Evolutionary conservation across 805 yeast genomes (phyloP), one percentile per base, ranked within the genome.

Genomic region (Saccharomycopsis lassenensis): DNA sequence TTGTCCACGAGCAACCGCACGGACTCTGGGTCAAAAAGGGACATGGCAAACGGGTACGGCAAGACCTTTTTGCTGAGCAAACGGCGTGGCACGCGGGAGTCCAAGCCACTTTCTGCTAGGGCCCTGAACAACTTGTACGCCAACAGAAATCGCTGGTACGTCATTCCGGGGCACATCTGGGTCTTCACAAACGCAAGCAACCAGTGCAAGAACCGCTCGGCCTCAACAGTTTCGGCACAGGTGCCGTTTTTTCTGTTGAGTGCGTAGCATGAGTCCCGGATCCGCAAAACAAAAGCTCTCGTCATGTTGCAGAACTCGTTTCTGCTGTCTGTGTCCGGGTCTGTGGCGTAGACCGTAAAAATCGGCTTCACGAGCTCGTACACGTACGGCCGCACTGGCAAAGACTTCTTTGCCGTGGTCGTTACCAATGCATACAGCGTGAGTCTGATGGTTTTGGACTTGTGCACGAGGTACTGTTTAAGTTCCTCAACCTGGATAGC

Each of bases 261-360:
- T 0, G 75, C 68, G 51, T 78, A 74, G 1, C 78, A 56, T 0
- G 87, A 80, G 36, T 79, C 91, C 45, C 81, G 66, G 12, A 82
- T 55, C 46, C 95, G 62, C 20, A 65, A 54, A 8, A 84, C 50
- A 44, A 86, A 76, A 38, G 67, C 72, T 37, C 77, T 67, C 39
- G 86, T 55, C 12, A 71, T 49, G 2, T 89, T 74, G 19, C 64
- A 62, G 35, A 82, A 72, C 31, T 71, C 75, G 44, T 76, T 77
- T 49, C 95, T 63, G 1, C 71, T 62, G 42, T 80, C 87, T 11
- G 83, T 63, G 38, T 77, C 74, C 14, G 69, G 62, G 40, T 82
- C 93, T n/a, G 68, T 62, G 39, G 79, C 66, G 43, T 77, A 64
- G 3, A 67, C 56, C 21, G 68, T 69, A 4, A 77, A 48, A 21